phyloP scores from a whole-genome alignment of 1,139 yeast species.

The Geotrichum aggregatum region DNA sequence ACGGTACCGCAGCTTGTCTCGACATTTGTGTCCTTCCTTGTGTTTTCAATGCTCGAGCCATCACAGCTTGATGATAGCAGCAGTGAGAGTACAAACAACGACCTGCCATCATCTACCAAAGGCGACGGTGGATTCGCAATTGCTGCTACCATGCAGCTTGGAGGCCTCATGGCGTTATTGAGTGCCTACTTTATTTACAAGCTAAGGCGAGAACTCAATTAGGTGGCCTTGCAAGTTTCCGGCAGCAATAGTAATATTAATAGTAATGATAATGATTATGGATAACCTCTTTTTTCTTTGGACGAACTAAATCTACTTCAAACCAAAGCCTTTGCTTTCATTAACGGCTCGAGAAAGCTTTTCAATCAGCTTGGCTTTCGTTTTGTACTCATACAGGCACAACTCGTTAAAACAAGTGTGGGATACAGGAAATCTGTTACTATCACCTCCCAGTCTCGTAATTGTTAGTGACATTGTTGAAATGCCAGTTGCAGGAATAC shows the following conservation, averaged over 20 bases:
- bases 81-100: slow-evolving; percentile 15
- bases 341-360: slow-evolving; percentile 65
- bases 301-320: slow-evolving; percentile 43
- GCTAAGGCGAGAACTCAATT: slow-evolving; percentile 21
- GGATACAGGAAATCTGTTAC: slow-evolving; percentile 66
- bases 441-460: slow-evolving; percentile 47
- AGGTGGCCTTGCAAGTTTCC: too few relatives aligned
- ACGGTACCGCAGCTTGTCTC: slow-evolving; percentile 42
- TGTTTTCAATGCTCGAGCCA: slow-evolving; percentile 34
- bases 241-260: neutral
- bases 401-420: slow-evolving; percentile 94
- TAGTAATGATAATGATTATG: neutral
- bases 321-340: slow-evolving; percentile 84
- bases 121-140: slow-evolving; percentile 40
- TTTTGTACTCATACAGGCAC: slow-evolving; percentile 62
- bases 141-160: slow-evolving; percentile 39
- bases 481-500: slow-evolving; percentile 89
- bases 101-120: slow-evolving; percentile 22
- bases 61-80: slow-evolving; percentile 21
- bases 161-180: slow-evolving; percentile 35
- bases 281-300: neutral
- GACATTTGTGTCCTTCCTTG: slow-evolving; percentile 40
- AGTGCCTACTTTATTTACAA: slow-evolving; percentile 36
- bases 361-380: slow-evolving; percentile 48
- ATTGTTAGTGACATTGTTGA: slow-evolving; percentile 23